These are phyloP conservation scores for Leishmania arabica DNA, from an alignment of 208 protist species.

Conservation along the genomic window DNA sequence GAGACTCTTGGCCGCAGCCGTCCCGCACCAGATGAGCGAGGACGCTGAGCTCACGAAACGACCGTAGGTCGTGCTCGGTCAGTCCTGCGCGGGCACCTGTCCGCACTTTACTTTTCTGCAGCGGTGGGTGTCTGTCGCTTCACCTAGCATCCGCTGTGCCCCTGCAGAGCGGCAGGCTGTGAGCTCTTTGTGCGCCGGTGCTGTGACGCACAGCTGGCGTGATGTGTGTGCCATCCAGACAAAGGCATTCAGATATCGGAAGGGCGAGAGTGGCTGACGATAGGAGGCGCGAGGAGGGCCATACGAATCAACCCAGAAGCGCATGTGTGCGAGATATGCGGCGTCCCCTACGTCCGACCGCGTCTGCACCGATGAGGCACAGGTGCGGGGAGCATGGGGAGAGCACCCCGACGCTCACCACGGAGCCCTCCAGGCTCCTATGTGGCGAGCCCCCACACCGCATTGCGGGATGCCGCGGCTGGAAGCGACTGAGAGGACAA, in stretches of 20 bases:
- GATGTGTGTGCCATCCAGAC: no score
- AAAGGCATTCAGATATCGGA: no score
- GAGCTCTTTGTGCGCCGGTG: no score
- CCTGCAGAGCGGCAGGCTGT: no score
- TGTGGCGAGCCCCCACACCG: neutral
- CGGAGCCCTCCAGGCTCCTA: neutral
- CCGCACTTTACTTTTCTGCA: no score
- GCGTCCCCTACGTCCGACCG: neutral
- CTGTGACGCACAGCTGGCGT: no score
- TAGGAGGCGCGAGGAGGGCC: no score
- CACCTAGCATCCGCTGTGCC: no score
- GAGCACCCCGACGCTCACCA: neutral
- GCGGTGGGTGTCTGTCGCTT: neutral
- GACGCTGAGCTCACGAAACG: neutral
- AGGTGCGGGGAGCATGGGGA: neutral
- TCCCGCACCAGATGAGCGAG: neutral
- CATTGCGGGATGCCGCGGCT: neutral
- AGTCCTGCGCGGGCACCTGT: neutral
- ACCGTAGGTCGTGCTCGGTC: neutral
- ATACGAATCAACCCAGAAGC: neutral
- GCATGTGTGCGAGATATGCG: neutral
- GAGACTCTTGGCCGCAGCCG: no score
- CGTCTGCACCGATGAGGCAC: neutral
- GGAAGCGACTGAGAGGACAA: neutral
- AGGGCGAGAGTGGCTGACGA: neutral